Evolutionary conservation across 257 asterid genomes (phyloP).

Genomic region (Solanum virginianum): DNA sequence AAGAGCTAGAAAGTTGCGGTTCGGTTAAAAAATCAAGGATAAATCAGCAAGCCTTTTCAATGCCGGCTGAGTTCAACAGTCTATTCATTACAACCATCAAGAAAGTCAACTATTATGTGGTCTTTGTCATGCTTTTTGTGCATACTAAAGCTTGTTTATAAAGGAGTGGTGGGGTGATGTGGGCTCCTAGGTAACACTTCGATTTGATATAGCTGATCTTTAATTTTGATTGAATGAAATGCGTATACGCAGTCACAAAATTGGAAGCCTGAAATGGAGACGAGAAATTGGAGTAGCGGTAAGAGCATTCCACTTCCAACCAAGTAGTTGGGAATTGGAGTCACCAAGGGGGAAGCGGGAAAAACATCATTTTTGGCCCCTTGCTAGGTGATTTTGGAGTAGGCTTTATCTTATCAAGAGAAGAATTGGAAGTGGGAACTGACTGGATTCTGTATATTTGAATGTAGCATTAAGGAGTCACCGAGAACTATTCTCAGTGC

Average conservation of each 20-base stretch:
- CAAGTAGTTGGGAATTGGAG: background rate
- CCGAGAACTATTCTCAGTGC: background rate
- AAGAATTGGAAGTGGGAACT: background rate
- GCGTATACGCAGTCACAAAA: background rate
- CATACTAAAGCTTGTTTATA: background rate
- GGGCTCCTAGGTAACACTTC: background rate
- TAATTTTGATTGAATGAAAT: background rate
- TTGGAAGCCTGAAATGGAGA: background rate
- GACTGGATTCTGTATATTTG: background rate
- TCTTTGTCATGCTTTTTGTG: background rate
- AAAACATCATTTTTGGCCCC: background rate
- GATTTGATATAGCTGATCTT: background rate
- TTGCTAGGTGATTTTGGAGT: background rate
- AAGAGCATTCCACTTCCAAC: background rate
- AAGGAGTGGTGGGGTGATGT: background rate
- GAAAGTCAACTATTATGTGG: background rate
- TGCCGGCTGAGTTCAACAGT: background rate
- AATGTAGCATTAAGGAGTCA: background rate
- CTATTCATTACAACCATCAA: background rate
- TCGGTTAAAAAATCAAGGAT: background rate
- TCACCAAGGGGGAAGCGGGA: background rate
- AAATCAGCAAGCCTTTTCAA: background rate
- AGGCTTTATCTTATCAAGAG: background rate
- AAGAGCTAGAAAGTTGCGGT: too few species aligned
- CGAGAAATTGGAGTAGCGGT: background rate